Conservation (phyloP, 2,329 filamentous ascomycete genomes). For the Penicillium sclerotiorum region DNA sequence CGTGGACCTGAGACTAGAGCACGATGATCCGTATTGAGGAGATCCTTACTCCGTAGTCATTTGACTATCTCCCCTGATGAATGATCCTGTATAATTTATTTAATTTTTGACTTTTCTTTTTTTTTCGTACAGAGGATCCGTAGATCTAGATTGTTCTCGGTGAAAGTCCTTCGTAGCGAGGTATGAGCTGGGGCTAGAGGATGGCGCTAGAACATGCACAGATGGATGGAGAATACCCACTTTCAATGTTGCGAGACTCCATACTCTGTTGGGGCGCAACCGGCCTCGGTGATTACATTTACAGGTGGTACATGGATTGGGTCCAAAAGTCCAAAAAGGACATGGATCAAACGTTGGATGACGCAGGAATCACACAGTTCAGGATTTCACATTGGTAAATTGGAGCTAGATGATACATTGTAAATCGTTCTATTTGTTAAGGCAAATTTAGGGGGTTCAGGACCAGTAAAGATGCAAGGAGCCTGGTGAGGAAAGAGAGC, state of each 20-base stretch:
- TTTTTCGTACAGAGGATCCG: not conserved
- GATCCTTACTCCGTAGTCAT: no score
- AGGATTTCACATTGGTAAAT: no score
- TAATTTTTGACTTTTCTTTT: not conserved
- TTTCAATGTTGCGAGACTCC: not conserved
- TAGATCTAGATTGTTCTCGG: no score
- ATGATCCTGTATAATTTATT: not conserved
- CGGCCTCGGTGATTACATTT: slow-evolving; percentile 1
- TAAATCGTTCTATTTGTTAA: no score
- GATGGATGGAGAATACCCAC: no score
- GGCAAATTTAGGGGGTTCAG: slow-evolving; percentile 1
- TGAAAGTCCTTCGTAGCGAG: no score
- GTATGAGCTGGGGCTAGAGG: not conserved
- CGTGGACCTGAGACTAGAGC: no score
- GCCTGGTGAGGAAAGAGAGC: slow-evolving; percentile 20
- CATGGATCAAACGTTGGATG: not conserved
- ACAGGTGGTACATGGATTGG: not conserved
- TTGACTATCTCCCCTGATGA: slow-evolving; percentile 1
- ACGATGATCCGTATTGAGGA: no score
- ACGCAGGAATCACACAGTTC: no score
- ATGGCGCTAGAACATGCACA: no score
- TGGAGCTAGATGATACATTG: no score
- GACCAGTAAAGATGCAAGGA: slow-evolving; percentile 31
- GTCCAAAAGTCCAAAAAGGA: not conserved
- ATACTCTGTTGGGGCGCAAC: slow-evolving; percentile 2